These are phyloP conservation scores for Amylocarpus encephaloides DNA, from an alignment of 2,329 filamentous ascomycete species.

Conservation along the genomic window DNA sequence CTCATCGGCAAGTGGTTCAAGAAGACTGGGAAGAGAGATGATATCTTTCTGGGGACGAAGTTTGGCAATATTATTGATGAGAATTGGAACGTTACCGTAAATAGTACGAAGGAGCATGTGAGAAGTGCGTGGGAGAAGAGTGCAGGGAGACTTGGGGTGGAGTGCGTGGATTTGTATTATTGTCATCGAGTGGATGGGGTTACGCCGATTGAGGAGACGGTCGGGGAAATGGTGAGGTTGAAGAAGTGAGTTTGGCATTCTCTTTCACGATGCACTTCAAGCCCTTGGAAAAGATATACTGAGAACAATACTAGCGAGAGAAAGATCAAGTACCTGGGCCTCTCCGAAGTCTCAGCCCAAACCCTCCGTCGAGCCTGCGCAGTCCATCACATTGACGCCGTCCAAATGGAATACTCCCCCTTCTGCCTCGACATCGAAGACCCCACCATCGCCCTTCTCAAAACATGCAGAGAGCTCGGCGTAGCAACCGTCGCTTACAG, in stretches of 20 bases:
- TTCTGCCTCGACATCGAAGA: conserved; percentile 54
- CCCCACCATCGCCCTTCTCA: conserved; percentile 39
- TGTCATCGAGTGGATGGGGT: conserved; percentile 36
- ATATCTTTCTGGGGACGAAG: conserved; percentile 49
- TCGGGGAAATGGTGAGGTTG: conserved; percentile 36
- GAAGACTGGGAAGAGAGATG: conserved; percentile 36
- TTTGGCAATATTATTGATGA: conserved; percentile 34
- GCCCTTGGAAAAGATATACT: neutral
- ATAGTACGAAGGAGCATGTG: conserved; percentile 37
- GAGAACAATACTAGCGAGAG: conserved; percentile 36
- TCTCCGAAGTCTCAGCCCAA: conserved; percentile 44
- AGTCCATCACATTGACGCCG: conserved; percentile 43
- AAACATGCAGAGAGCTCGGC: conserved; percentile 52
- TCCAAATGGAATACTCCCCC: conserved; percentile 49
- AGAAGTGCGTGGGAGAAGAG: conserved; percentile 37
- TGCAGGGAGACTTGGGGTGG: conserved; percentile 36
- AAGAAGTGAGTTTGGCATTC: conserved; percentile 24
- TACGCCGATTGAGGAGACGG: conserved; percentile 39
- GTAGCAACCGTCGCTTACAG: conserved; percentile 51
- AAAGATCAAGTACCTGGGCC: conserved; percentile 51
- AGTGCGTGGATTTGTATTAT: conserved; percentile 34
- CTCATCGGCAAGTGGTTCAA: conserved; percentile 44
- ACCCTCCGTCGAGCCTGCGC: conserved; percentile 46
- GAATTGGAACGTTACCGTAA: conserved; percentile 11
- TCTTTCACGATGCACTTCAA: neutral